Evolutionary conservation across 768 basidiomycete genomes (phyloP).

Genomic region (Suillus fuscotomentosus): DNA sequence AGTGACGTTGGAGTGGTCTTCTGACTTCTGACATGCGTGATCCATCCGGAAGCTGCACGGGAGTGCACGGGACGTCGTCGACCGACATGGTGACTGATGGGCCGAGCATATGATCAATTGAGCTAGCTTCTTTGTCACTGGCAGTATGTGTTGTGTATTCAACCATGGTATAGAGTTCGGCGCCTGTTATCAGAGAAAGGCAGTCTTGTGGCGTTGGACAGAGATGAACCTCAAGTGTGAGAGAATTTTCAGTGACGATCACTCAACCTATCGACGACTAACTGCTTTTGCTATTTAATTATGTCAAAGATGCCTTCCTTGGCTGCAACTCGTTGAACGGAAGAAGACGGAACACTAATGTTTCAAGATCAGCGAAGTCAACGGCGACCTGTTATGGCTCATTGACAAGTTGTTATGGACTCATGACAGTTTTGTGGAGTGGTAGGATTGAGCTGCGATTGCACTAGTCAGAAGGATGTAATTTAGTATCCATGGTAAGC

Average conservation of each 20-base stretch:
- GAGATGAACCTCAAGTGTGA: constrained; percentile 24
- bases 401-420: constrained; percentile 2
- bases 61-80: constrained; percentile 7
- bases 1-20: constrained; percentile 7
- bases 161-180: not conserved
- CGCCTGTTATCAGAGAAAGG: constrained; percentile 5
- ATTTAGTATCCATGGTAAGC: constrained; percentile 24
- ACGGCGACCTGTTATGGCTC: constrained; percentile 7
- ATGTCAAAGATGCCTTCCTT: constrained; percentile 21
- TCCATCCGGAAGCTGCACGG: constrained; percentile 13
- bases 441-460: not conserved
- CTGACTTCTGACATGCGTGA: constrained; percentile 6
- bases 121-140: constrained; percentile 6
- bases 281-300: constrained; percentile 17
- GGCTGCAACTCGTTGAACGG: not conserved
- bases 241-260: constrained; percentile 23
- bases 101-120: constrained; percentile 3
- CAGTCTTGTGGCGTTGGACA: constrained; percentile 29
- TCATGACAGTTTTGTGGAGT: constrained; percentile 1
- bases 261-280: constrained; percentile 24
- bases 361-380: constrained; percentile 8
- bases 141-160: constrained; percentile 4
- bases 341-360: not conserved
- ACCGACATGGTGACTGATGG: constrained; percentile 4
- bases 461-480: not conserved